Percentiles rank a stretch among this genome's conserved stretches.
Evolutionary conservation across 129 eudicot genomes (phyloP).

Genomic region (Saussurea involucrata): DNA sequence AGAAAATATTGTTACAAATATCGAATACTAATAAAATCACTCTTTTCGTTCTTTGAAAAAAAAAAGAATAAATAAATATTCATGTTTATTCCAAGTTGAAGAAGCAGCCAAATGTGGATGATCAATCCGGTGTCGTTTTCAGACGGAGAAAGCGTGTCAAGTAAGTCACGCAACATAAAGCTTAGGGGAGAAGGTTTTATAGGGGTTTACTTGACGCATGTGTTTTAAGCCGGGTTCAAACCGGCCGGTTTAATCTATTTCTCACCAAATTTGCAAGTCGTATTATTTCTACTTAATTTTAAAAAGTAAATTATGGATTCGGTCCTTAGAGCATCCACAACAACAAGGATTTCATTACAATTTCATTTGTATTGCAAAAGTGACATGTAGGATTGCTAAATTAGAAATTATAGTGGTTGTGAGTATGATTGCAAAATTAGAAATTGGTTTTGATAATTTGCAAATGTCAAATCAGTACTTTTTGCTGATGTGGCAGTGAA

Average conservation of each 20-base stretch:
- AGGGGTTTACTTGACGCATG: slow-evolving; percentile 29
- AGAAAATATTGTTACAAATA: neutral
- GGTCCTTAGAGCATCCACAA: too few species aligned
- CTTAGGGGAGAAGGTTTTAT: slow-evolving; percentile 48
- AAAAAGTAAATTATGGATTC: neutral
- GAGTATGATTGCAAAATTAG: too few species aligned
- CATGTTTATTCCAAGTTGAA: neutral
- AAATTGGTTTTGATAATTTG: too few species aligned
- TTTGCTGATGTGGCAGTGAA: too few species aligned
- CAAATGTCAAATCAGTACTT: too few species aligned
- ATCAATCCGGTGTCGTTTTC: slow-evolving; percentile 21
- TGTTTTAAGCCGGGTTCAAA: neutral
- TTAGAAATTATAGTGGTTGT: too few species aligned
- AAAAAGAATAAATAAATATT: neutral
- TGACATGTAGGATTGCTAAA: too few species aligned
- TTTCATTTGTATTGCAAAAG: too few species aligned
- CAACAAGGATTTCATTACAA: too few species aligned
- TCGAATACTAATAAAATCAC: neutral
- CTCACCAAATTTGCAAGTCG: neutral
- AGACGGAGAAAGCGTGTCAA: slow-evolving; percentile 31
- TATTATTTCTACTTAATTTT: neutral
- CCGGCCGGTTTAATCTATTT: neutral
- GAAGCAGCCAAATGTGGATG: neutral
- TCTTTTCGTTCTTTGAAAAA: neutral
- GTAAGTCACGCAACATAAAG: slow-evolving; percentile 57